These are phyloP conservation scores for Rhynchospora breviuscula DNA, from an alignment of 176 grass and related monocot genomes.

Conservation along the genomic window DNA sequence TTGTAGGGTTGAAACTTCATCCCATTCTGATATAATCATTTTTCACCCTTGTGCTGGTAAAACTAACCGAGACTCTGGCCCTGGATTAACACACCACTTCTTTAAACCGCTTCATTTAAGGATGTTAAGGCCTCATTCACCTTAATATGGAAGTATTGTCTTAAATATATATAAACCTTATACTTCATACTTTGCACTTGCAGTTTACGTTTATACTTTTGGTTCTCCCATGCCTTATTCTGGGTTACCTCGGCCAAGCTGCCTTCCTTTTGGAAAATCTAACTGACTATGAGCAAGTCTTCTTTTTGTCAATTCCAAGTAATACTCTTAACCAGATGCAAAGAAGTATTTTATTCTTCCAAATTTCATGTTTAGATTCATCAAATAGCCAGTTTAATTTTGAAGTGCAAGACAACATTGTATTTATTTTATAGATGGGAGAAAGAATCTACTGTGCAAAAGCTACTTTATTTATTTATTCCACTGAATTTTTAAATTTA, in stretches of 20 bases:
- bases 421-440: neutral
- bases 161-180: neutral
- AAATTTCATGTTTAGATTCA: neutral
- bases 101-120: neutral
- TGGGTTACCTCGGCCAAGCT: conserved; percentile 96
- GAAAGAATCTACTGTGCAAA: neutral
- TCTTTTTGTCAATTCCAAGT: conserved; percentile 98
- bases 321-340: conserved; percentile 38
- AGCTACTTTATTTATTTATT: neutral
- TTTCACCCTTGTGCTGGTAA: neutral
- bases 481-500: neutral
- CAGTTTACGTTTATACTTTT: conserved; percentile 93
- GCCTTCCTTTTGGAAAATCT: conserved; percentile 94
- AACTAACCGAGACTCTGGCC: neutral
- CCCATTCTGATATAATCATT: neutral
- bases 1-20: neutral
- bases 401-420: conserved; percentile 11
- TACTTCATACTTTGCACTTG: conserved; percentile 21
- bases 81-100: conserved; percentile 33
- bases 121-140: neutral
- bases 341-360: conserved; percentile 2
- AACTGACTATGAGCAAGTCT: conserved; percentile 73
- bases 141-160: neutral
- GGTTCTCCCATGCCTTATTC: conserved; percentile 91
- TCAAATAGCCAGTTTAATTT: neutral